Conservation (phyloP, 768 basidiomycete species). For the Gyrodon lividus region DNA sequence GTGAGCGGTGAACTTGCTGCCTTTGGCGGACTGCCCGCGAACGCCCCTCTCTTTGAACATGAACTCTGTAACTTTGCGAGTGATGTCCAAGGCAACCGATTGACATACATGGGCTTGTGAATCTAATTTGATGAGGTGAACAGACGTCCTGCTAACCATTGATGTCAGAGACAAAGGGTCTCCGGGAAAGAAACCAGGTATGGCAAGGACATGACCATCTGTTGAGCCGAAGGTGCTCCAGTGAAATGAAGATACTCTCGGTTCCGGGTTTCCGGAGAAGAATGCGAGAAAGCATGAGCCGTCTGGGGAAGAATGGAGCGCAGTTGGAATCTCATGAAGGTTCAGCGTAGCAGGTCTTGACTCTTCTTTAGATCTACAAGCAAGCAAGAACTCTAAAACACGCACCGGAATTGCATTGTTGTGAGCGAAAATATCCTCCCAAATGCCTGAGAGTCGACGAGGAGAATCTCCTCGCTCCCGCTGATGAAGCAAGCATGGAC, state of each 20-base stretch:
- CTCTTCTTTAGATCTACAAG: background rate
- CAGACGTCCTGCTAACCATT: slow-evolving; percentile 35
- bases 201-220: slow-evolving; percentile 37
- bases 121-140: slow-evolving; percentile 45
- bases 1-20: slow-evolving; percentile 28
- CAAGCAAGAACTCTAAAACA: background rate
- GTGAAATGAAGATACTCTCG: slow-evolving; percentile 41
- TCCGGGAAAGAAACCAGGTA: slow-evolving; percentile 19
- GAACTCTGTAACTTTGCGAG: slow-evolving; percentile 51
- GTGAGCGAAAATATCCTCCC: slow-evolving; percentile 48
- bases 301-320: slow-evolving; percentile 44
- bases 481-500: slow-evolving; percentile 38
- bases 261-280: slow-evolving; percentile 13
- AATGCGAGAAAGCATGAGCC: slow-evolving; percentile 45
- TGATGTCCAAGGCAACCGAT: slow-evolving; percentile 48
- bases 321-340: slow-evolving; percentile 29
- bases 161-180: slow-evolving; percentile 39
- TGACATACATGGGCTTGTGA: slow-evolving; percentile 24
- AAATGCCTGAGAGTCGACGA: slow-evolving; percentile 40
- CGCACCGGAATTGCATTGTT: slow-evolving; percentile 48
- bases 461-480: slow-evolving; percentile 46
- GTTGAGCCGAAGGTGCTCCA: slow-evolving; percentile 52
- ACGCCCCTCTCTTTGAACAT: slow-evolving; percentile 45
- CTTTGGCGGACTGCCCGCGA: slow-evolving; percentile 9
- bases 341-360: slow-evolving; percentile 42